Conservation (phyloP, 106 monocot genomes). For the Narthecium ossifragum region DNA sequence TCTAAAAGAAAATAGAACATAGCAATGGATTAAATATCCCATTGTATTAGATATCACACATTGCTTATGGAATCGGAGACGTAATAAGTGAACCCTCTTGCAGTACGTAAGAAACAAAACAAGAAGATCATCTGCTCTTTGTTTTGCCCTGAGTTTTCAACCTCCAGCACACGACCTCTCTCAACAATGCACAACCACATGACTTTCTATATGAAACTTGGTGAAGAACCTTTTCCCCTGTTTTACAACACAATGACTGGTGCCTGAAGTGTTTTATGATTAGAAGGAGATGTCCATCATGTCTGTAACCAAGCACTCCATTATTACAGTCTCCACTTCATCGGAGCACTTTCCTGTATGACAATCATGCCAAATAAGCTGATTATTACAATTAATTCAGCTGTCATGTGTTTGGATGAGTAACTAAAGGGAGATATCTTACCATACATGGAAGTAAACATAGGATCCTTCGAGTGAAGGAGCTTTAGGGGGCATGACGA, state of each 20-base stretch:
- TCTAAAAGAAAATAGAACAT: no score
- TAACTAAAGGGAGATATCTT: background rate
- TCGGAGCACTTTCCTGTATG: constrained; percentile 24
- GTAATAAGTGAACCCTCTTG: no score
- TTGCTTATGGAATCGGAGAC: no score
- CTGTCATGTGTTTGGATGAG: no score
- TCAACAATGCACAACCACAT: no score
- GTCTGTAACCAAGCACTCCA: constrained; percentile 34
- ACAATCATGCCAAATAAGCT: background rate
- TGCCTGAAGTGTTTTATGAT: background rate
- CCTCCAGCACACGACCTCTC: no score
- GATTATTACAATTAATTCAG: background rate
- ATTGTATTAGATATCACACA: no score
- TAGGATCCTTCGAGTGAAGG: constrained; percentile 19
- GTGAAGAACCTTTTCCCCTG: constrained; percentile 13
- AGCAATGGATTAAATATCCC: no score
- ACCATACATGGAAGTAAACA: constrained; percentile 18
- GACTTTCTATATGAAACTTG: background rate
- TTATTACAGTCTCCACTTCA: constrained; percentile 34
- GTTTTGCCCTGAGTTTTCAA: no score
- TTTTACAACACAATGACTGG: no score
- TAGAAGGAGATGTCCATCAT: constrained; percentile 50
- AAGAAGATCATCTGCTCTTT: no score
- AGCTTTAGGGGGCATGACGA: constrained; percentile 36
- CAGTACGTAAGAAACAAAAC: no score